phyloP scores from a whole-genome alignment of 2,329 filamentous ascomycete species.

The Fusarium beomiforme region DNA sequence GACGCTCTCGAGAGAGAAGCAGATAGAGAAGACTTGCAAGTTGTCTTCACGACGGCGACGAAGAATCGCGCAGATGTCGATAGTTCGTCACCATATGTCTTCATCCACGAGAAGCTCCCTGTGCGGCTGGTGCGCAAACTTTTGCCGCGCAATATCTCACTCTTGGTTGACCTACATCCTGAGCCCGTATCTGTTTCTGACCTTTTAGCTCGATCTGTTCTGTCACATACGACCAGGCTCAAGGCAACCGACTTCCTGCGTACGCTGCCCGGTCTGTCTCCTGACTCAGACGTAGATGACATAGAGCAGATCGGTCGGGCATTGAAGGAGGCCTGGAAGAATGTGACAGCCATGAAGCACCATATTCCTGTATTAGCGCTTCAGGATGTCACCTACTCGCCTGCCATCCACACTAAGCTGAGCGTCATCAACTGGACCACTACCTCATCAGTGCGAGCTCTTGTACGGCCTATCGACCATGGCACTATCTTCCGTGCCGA shows the following conservation, averaged over 20 bases:
- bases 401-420: neutral
- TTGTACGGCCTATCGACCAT: neutral
- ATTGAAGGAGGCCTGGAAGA: neutral
- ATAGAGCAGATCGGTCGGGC: neutral
- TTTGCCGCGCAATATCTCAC: neutral
- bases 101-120: neutral
- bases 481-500: conserved; percentile 32
- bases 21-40: neutral
- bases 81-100: neutral
- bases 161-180: neutral
- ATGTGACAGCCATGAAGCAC: neutral
- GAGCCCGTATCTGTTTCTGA: neutral
- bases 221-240: neutral
- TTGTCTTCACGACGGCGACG: neutral
- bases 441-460: neutral
- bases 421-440: neutral
- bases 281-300: neutral
- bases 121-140: neutral
- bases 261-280: neutral
- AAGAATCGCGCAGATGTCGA: neutral
- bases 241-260: neutral
- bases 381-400: neutral
- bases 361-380: neutral
- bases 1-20: neutral
- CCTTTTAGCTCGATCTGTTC: neutral